Evolutionary conservation across 2,329 filamentous ascomycete genomes (phyloP), one percentile per base, ranked within the genome.

Genomic region (Fusarium floridanum): DNA sequence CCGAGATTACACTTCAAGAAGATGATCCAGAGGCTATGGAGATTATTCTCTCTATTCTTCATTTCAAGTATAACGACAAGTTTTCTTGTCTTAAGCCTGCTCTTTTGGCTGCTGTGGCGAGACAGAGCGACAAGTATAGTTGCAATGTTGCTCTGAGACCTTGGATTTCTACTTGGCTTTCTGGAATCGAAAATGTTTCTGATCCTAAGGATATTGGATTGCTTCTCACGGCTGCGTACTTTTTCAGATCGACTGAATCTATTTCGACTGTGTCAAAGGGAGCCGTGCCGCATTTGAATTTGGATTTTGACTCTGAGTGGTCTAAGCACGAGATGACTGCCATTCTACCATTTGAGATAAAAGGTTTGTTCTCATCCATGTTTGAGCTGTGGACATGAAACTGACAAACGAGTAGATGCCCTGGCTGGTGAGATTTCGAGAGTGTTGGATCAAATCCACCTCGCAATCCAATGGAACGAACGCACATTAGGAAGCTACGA

Each of bases 21-120:
- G 61, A 64, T n/a, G 61, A 64, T 7, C 61, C 61, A 0, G 61
- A 64, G 27, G 61, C 61, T 16, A 64, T 64, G 61, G 48, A 64
- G 36, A 64, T 57, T 16, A 57, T 64, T 12, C 61, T 64, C 14
- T 64, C 61, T 11, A 43, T 57, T 20, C 37, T 64, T 24, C 61
- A 64, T 6, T 64, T 57, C 27, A 64, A 64, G n/a, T 57, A 34
- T 1, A 22, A 17, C n/a, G 22, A 34, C 1, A 64, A 20, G 12
- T 64, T 64, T 10, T 20, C 17, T 1, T 45, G 16, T 11, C 32
- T 64, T 14, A 57, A 17, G 17, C 61, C 61, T 2, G 24, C 50
- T 20, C 7, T 34, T 2, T 32, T 64, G 16, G 48, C 50, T 20
- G 29, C 61, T 6, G 61, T 64, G 14, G 61, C 61, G 12, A 37